Conservation (phyloP, 352 stramenopile genomes). For the Elongisporangium anandrum region DNA sequence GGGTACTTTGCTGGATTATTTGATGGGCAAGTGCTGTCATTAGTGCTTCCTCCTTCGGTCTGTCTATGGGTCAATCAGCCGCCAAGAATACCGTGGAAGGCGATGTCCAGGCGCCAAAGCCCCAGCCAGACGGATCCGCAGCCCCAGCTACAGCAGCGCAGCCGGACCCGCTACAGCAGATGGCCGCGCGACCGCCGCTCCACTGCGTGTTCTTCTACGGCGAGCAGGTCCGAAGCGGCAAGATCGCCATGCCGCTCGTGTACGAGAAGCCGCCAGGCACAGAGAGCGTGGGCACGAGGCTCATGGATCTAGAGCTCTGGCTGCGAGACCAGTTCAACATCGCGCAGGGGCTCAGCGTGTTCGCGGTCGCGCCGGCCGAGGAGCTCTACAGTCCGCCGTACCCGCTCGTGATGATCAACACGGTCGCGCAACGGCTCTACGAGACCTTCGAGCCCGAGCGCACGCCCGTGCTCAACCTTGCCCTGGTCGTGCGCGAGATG, state of each 20-base stretch:
- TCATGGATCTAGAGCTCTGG: constrained; percentile 74
- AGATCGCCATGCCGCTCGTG: constrained; percentile 62
- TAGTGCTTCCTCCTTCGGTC: neutral
- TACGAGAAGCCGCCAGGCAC: constrained; percentile 39
- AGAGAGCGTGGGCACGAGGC: constrained; percentile 31
- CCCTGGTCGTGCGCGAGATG: constrained; percentile 63
- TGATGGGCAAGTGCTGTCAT: too few relatives aligned
- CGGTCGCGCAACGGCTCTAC: constrained; percentile 40
- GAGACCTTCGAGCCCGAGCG: constrained; percentile 28
- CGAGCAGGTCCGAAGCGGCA: constrained; percentile 28
- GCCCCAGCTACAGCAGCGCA: neutral
- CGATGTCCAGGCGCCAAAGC: neutral
- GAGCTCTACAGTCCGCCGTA: constrained; percentile 78
- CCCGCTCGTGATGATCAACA: constrained; percentile 82
- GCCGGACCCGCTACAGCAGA: constrained; percentile 11
- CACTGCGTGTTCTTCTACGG: constrained; percentile 78
- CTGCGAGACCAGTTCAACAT: constrained; percentile 62
- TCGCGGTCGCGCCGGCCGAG: constrained; percentile 65
- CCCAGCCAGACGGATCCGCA: neutral
- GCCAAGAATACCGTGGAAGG: neutral
- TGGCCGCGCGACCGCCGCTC: constrained; percentile 41
- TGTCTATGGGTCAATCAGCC: neutral
- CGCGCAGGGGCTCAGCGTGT: constrained; percentile 51
- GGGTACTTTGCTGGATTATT: too few relatives aligned
- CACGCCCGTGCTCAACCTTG: constrained; percentile 57